A percentile compares a stretch with the other conserved stretches of the same genome.
Conservation (phyloP, 495 filamentous ascomycete species). For the Penicillium roqueforti region DNA sequence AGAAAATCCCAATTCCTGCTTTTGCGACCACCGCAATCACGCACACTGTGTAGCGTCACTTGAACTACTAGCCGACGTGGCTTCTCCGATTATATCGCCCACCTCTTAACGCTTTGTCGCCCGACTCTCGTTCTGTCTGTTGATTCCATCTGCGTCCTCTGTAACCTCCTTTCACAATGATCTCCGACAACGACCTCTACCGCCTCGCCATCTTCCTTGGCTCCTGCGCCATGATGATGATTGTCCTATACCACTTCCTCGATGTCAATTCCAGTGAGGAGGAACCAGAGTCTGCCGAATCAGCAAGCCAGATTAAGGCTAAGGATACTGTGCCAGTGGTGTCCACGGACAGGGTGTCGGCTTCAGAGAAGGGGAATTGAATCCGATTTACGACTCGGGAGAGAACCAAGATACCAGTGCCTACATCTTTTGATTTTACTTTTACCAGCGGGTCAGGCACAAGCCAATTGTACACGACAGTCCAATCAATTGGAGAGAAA, state of each 20-base stretch:
- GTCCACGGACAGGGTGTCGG: slow-evolving; percentile 8
- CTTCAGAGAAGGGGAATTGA: slow-evolving; percentile 6
- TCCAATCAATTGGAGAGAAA: background rate
- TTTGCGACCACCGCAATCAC: background rate
- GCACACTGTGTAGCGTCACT: background rate
- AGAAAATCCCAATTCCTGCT: background rate
- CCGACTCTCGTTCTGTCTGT: background rate
- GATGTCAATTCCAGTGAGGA: slow-evolving; percentile 81
- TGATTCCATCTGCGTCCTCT: background rate
- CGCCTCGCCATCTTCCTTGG: slow-evolving; percentile 90
- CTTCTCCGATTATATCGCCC: background rate
- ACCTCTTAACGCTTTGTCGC: background rate
- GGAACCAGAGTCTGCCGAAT: slow-evolving; percentile 11
- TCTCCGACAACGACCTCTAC: slow-evolving; percentile 80
- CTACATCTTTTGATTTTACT: slow-evolving; percentile 8
- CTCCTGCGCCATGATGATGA: slow-evolving; percentile 85
- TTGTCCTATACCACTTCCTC: slow-evolving; percentile 94
- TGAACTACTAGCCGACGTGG: slow-evolving; percentile 4
- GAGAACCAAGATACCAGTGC: slow-evolving; percentile 6
- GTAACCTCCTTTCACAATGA: slow-evolving; percentile 52
- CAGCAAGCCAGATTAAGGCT: slow-evolving; percentile 17
- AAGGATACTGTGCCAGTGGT: slow-evolving; percentile 3
- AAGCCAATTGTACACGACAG: slow-evolving; percentile 8
- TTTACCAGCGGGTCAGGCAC: slow-evolving; percentile 5
- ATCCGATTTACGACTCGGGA: background rate